Evolutionary conservation across 169 alveolate genomes (phyloP).

Genomic region (Eimeria sp.): DNA sequence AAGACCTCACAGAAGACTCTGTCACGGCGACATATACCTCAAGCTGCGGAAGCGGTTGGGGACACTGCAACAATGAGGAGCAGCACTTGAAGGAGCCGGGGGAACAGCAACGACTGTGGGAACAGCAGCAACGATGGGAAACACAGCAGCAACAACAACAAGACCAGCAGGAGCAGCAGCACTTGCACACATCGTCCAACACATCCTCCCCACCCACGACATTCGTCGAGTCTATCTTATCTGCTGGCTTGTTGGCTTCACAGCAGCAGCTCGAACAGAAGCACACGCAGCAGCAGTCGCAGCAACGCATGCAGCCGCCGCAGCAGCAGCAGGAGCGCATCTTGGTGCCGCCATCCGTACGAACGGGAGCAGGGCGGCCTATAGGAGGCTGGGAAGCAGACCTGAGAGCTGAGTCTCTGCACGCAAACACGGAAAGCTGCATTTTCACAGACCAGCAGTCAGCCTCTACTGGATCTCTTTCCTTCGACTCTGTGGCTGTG

Average conservation of each 20-base stretch:
- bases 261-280: not conserved
- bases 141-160: not conserved
- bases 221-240: not conserved
- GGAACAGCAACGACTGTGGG: conserved; percentile 19
- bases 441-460: not conserved
- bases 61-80: not conserved
- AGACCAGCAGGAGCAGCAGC: conserved; percentile 29
- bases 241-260: not conserved
- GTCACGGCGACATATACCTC: conserved; percentile 8
- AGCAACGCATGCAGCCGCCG: not conserved
- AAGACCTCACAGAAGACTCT: conserved; percentile 2
- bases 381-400: not conserved
- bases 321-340: conserved; percentile 8
- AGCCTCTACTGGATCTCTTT: not conserved
- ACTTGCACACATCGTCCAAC: not conserved
- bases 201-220: conserved; percentile 15
- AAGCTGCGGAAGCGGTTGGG: conserved; percentile 4
- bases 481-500: not conserved
- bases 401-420: not conserved
- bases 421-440: not conserved
- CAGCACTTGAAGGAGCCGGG: not conserved
- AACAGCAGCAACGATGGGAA: conserved; percentile 23
- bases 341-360: not conserved
- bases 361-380: not conserved
- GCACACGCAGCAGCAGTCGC: not conserved